phyloP scores from a whole-genome alignment of 2,329 filamentous ascomycete genomes.

The Cylindrodendrum hubeiense region DNA sequence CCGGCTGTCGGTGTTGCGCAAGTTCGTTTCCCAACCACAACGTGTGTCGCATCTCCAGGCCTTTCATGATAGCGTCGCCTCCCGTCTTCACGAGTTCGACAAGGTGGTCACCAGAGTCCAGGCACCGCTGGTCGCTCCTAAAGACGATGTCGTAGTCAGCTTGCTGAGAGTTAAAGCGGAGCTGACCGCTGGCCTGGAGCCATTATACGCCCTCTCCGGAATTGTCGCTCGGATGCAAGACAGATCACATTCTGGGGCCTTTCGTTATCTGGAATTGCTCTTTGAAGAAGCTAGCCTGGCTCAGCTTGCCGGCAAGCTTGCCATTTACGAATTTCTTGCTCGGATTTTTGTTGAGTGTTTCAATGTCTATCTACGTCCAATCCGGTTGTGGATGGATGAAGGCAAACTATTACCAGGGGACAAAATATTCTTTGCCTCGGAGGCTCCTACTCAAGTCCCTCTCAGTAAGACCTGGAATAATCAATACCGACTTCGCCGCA shows the following conservation, averaged over 20 bases:
- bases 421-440: slow-evolving; percentile 81
- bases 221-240: slow-evolving; percentile 71
- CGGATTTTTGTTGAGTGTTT: slow-evolving; percentile 85
- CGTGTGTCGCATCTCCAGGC: slow-evolving; percentile 74
- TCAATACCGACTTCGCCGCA: slow-evolving; percentile 76
- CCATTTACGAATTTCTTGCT: slow-evolving; percentile 73
- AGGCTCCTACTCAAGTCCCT: slow-evolving; percentile 67
- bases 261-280: slow-evolving; percentile 82
- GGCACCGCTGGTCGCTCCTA: slow-evolving; percentile 66
- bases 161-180: slow-evolving; percentile 72
- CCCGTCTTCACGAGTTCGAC: slow-evolving; percentile 71
- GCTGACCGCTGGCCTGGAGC: slow-evolving; percentile 64
- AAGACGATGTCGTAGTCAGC: slow-evolving; percentile 71
- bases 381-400: slow-evolving; percentile 86
- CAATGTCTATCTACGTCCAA: slow-evolving; percentile 82
- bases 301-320: slow-evolving; percentile 76
- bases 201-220: slow-evolving; percentile 70
- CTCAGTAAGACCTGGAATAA: slow-evolving; percentile 80
- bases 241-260: slow-evolving; percentile 65
- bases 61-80: slow-evolving; percentile 74
- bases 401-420: slow-evolving; percentile 77
- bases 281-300: slow-evolving; percentile 77
- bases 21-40: slow-evolving; percentile 58
- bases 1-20: slow-evolving; percentile 59
- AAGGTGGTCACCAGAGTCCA: slow-evolving; percentile 70